These are phyloP conservation scores for Malassezia psittaci DNA, from an alignment of 1,284 basidiomycete genomes.

Conservation along the genomic window DNA sequence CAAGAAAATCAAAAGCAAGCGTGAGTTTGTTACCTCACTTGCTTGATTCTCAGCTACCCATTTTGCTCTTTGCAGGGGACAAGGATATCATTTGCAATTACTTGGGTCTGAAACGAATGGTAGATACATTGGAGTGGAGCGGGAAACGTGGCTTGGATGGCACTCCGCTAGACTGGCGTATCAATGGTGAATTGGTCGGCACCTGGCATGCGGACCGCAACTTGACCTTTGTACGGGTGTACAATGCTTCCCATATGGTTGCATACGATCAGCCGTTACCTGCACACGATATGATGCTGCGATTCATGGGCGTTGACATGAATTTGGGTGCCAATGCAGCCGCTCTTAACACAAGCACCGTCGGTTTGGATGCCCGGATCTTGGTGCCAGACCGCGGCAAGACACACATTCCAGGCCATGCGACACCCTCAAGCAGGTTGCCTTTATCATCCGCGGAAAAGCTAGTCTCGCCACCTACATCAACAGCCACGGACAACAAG, in stretches of 20 bases:
- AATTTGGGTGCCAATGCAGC: slow-evolving; percentile 62
- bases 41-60: slow-evolving; percentile 61
- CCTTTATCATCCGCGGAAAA: background rate
- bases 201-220: slow-evolving; percentile 82
- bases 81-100: slow-evolving; percentile 92
- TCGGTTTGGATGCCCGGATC: slow-evolving; percentile 55
- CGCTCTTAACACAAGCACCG: slow-evolving; percentile 65
- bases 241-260: slow-evolving; percentile 57
- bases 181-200: slow-evolving; percentile 68
- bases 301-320: slow-evolving; percentile 59
- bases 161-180: slow-evolving; percentile 56
- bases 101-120: slow-evolving; percentile 75
- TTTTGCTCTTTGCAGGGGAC: slow-evolving; percentile 88
- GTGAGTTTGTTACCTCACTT: slow-evolving; percentile 69
- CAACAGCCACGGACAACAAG: background rate
- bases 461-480: background rate
- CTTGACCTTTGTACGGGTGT: slow-evolving; percentile 79
- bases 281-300: slow-evolving; percentile 85
- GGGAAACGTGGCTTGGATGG: slow-evolving; percentile 59
- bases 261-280: slow-evolving; percentile 79
- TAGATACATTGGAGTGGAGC: slow-evolving; percentile 72
- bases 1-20: slow-evolving; percentile 54
- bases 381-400: slow-evolving; percentile 17
- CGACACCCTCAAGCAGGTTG: background rate
- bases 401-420: slow-evolving; percentile 30